phyloP scores from a whole-genome alignment of 768 basidiomycete species.

The Calocybe cyanea region DNA sequence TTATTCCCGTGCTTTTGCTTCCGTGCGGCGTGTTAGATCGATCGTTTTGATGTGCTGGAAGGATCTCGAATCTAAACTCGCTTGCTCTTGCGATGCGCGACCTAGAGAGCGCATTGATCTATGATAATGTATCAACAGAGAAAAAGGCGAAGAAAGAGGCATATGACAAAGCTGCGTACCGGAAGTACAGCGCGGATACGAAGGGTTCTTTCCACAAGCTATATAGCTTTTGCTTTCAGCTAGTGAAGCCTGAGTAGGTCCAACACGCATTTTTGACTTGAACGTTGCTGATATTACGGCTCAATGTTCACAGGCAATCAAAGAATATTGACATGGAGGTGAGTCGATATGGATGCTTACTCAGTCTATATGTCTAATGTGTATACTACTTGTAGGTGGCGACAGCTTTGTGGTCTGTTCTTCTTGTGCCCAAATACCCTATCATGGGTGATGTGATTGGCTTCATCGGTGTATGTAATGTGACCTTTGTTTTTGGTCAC shows the following conservation, averaged over 20 bases:
- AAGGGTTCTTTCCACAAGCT: constrained; percentile 57
- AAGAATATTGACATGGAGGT: constrained; percentile 85
- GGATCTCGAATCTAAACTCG: constrained; percentile 41
- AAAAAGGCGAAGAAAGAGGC: constrained; percentile 38
- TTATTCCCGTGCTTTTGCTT: background rate
- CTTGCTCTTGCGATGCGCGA: constrained; percentile 54
- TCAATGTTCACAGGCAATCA: constrained; percentile 43
- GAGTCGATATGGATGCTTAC: constrained; percentile 14
- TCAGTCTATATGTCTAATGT: background rate
- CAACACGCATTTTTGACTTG: no score
- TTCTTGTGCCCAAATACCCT: constrained; percentile 63
- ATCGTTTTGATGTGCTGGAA: constrained; percentile 3
- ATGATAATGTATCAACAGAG: constrained; percentile 39
- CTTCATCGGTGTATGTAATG: constrained; percentile 56
- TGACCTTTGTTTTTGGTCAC: background rate
- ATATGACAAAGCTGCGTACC: constrained; percentile 55
- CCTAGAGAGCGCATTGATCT: constrained; percentile 60
- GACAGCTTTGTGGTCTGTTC: constrained; percentile 70
- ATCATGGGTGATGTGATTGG: constrained; percentile 60
- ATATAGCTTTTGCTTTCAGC: constrained; percentile 66
- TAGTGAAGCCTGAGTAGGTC: constrained; percentile 71
- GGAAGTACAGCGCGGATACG: constrained; percentile 43
- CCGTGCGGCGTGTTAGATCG: background rate
- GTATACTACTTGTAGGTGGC: constrained; percentile 48
- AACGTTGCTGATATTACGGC: background rate